Conservation (phyloP, 108 stramenopile genomes). For the Nitzschia sp. region DNA sequence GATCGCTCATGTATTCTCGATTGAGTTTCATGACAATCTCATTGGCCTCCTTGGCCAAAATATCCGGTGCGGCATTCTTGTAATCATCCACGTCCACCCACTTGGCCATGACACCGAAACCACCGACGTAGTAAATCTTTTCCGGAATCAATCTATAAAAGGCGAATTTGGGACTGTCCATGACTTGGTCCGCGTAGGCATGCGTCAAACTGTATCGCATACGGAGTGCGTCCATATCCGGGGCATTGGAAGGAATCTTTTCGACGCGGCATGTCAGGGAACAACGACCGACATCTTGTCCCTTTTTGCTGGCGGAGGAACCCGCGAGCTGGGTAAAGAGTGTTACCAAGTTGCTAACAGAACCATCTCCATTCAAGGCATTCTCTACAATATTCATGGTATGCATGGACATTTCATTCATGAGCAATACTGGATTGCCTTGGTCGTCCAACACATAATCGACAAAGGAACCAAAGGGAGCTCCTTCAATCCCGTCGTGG, state of each 20-base stretch:
- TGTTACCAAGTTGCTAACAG: slow-evolving; percentile 50
- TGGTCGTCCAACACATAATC: slow-evolving; percentile 96
- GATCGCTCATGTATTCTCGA: slow-evolving; percentile 66
- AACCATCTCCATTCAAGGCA: slow-evolving; percentile 11
- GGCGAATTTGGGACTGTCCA: slow-evolving; percentile 91
- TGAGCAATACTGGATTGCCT: slow-evolving; percentile 93
- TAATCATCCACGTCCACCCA: slow-evolving; percentile 94
- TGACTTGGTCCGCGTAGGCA: slow-evolving; percentile 94
- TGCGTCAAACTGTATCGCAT: slow-evolving; percentile 92
- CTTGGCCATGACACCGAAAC: slow-evolving; percentile 92
- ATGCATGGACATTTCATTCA: slow-evolving; percentile 95
- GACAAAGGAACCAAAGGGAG: slow-evolving; percentile 95
- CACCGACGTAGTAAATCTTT: slow-evolving; percentile 95
- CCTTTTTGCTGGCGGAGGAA: slow-evolving; percentile 27
- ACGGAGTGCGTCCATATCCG: slow-evolving; percentile 85
- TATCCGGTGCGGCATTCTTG: slow-evolving; percentile 83
- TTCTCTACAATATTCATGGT: slow-evolving; percentile 85
- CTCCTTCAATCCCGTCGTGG: slow-evolving; percentile 80
- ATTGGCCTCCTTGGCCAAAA: slow-evolving; percentile 91
- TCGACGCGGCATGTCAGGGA: slow-evolving; percentile 87
- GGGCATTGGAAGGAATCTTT: slow-evolving; percentile 63
- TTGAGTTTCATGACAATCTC: slow-evolving; percentile 77
- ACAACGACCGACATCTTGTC: slow-evolving; percentile 92
- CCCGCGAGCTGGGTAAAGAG: slow-evolving; percentile 76
- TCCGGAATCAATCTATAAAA: slow-evolving; percentile 89